These are phyloP conservation scores for Corchorus capsularis DNA, from an alignment of 345 rosid genomes.

Conservation along the genomic window DNA sequence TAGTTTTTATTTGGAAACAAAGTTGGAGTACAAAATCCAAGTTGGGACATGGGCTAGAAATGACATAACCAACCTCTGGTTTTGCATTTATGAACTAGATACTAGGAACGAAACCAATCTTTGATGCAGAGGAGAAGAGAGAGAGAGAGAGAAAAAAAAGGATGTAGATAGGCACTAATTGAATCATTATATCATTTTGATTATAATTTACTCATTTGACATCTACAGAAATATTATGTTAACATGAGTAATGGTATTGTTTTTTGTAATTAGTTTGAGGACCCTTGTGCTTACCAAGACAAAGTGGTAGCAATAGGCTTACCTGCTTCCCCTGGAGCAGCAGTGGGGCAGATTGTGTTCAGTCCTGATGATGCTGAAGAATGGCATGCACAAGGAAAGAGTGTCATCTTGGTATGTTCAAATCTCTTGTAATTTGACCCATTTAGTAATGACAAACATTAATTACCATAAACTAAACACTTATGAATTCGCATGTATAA, in stretches of 20 bases:
- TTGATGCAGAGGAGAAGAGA: no score
- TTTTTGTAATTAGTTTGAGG: conserved; percentile 64
- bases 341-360: conserved; percentile 87
- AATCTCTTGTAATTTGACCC: no score
- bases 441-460: no score
- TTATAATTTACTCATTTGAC: no score
- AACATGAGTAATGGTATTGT: neutral
- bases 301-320: conserved; percentile 77
- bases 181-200: neutral
- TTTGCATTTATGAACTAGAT: neutral
- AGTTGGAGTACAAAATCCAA: no score
- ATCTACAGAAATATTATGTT: neutral
- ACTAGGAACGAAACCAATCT: neutral
- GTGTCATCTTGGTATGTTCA: conserved; percentile 72
- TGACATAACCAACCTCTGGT: neutral
- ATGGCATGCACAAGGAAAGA: conserved; percentile 90
- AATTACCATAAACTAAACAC: conserved; percentile 11
- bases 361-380: conserved; percentile 86
- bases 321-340: conserved; percentile 99
- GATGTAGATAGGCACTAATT: neutral
- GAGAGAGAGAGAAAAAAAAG: neutral
- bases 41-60: neutral
- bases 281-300: conserved; percentile 73
- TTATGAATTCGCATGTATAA: conserved; percentile 18
- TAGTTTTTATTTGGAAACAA: neutral